phyloP scores from a whole-genome alignment of 768 basidiomycete genomes.

The Tylopilus balloui region DNA sequence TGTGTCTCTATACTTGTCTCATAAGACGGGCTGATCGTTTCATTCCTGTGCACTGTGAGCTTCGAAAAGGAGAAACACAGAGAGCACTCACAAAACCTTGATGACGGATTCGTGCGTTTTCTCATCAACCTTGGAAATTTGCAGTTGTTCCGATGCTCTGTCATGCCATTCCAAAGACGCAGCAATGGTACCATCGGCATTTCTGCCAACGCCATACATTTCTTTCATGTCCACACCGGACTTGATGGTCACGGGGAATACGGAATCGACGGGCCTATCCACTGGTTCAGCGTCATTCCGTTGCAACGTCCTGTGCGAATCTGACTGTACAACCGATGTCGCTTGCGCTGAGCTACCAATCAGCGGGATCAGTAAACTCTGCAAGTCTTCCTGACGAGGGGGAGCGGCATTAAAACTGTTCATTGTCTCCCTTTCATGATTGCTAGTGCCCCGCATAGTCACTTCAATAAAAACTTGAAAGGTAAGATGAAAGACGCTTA shows the following conservation, averaged over 20 bases:
- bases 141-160: not conserved
- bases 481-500: not conserved
- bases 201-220: not conserved
- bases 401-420: not conserved
- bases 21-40: not conserved
- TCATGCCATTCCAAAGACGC: not conserved
- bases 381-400: not conserved
- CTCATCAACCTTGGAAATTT: not conserved
- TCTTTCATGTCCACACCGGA: not conserved
- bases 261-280: not conserved
- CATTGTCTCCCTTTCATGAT: not conserved
- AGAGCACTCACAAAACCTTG: not conserved
- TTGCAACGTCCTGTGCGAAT: not conserved
- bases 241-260: not conserved
- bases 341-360: not conserved
- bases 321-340: not conserved
- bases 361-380: not conserved
- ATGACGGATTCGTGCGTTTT: not conserved
- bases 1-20: not conserved
- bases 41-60: constrained; percentile 4
- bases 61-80: not conserved
- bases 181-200: not conserved
- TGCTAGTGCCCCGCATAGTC: not conserved
- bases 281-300: not conserved
- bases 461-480: not conserved